Evolutionary conservation across 805 yeast species (phyloP).

Genomic region (Cyberlindnera americana): DNA sequence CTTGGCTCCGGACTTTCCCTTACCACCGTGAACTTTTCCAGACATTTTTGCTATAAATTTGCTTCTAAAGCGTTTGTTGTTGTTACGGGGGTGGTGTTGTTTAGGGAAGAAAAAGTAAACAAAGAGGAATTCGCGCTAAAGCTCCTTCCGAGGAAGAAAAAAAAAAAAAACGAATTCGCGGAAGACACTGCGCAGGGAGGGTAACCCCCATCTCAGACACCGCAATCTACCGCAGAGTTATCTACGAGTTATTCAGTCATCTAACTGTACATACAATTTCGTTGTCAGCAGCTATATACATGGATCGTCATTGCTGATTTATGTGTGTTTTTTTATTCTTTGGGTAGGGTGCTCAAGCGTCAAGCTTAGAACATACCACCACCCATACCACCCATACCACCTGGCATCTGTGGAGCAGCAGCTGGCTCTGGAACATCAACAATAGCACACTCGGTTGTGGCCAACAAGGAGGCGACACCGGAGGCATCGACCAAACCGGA

Average conservation of each 20-base stretch:
- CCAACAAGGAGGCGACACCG: constrained; percentile 95
- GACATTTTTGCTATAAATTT: constrained; percentile 62
- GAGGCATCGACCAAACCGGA: constrained; percentile 95
- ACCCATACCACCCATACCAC: constrained; percentile 63
- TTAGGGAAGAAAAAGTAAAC: constrained; percentile 12
- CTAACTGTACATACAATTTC: constrained; percentile 7
- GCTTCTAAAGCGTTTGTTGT: neutral
- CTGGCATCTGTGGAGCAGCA: constrained; percentile 45
- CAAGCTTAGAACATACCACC: constrained; percentile 46
- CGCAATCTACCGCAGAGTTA: neutral
- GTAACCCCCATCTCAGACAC: neutral
- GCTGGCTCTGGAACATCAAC: constrained; percentile 90
- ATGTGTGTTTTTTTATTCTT: neutral
- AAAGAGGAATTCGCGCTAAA: constrained; percentile 15
- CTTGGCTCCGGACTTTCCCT: constrained; percentile 89
- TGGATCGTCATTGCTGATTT: constrained; percentile 1
- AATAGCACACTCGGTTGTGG: constrained; percentile 98
- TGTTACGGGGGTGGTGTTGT: constrained; percentile 2
- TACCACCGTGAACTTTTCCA: constrained; percentile 96
- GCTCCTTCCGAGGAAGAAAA: neutral
- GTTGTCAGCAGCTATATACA: constrained; percentile 13
- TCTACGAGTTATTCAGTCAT: neutral
- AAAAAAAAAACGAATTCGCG: too few species aligned
- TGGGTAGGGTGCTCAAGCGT: neutral
- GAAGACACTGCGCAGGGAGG: neutral